phyloP scores from a whole-genome alignment of 192 early-diverging fungal genomes.

The Rhizoclosmatium globosum region DNA sequence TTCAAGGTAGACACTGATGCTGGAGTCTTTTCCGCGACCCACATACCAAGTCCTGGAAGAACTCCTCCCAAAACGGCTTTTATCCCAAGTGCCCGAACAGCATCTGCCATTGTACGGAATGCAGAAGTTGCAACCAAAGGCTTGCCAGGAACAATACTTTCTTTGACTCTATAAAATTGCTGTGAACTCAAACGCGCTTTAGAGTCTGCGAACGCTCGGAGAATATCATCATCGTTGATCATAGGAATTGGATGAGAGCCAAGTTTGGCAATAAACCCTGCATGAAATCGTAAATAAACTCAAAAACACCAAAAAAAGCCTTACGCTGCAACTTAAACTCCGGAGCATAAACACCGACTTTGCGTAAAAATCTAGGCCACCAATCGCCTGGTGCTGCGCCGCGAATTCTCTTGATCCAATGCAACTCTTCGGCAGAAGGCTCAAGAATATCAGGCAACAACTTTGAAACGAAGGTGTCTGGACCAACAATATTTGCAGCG shows the following conservation, averaged over 20 bases:
- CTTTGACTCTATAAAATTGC: slow-evolving; percentile 17
- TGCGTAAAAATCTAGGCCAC: slow-evolving; percentile 27
- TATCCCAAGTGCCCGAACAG: slow-evolving; percentile 24
- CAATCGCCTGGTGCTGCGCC: slow-evolving; percentile 24
- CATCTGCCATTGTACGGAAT: slow-evolving; percentile 27
- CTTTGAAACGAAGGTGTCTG: slow-evolving; percentile 3
- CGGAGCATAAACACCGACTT: slow-evolving; percentile 15
- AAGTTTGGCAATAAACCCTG: slow-evolving; percentile 14
- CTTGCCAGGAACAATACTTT: slow-evolving; percentile 33
- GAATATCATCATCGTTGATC: slow-evolving; percentile 10
- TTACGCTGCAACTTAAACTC: slow-evolving; percentile 16
- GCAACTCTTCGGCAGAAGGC: slow-evolving; percentile 7
- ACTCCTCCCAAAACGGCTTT: slow-evolving; percentile 1
- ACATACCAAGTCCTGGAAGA: slow-evolving; percentile 17
- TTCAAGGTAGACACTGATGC: background rate
- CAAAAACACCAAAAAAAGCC: background rate
- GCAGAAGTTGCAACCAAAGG: slow-evolving; percentile 25
- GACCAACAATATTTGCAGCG: background rate
- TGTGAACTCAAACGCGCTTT: background rate
- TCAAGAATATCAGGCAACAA: slow-evolving; percentile 7
- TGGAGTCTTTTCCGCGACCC: slow-evolving; percentile 23
- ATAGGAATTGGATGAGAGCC: background rate
- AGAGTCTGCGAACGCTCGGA: slow-evolving; percentile 3
- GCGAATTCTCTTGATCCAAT: slow-evolving; percentile 22
- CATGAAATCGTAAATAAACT: slow-evolving; percentile 1